Conservation (phyloP, 75 land plant species). For the Adiantum capillusveneris region DNA sequence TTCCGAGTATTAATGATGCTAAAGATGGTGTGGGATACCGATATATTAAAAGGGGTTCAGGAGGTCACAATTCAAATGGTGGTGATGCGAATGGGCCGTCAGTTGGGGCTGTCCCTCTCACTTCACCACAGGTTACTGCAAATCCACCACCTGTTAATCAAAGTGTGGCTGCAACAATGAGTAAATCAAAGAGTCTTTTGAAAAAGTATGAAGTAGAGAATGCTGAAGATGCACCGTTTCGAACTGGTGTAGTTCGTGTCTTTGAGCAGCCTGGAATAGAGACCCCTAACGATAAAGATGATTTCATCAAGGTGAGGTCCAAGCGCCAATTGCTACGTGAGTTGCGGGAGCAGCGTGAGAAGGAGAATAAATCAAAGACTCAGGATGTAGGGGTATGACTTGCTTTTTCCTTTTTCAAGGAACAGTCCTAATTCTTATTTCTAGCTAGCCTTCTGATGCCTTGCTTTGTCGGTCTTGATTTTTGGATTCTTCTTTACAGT, state of each 20-base stretch:
- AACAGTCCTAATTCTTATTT: no score
- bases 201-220: constrained; percentile 41
- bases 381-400: constrained; percentile 45
- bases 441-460: no score
- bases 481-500: no score
- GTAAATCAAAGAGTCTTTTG: constrained; percentile 22
- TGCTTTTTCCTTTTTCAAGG: no score
- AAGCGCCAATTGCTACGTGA: constrained; percentile 69
- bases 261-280: constrained; percentile 82
- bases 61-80: no score
- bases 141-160: background rate
- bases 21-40: no score
- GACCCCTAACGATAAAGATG: constrained; percentile 70
- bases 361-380: constrained; percentile 76
- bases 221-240: constrained; percentile 50
- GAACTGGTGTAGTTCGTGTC: constrained; percentile 65
- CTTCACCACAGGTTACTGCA: background rate
- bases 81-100: no score
- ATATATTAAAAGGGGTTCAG: no score
- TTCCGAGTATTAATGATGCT: no score
- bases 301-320: constrained; percentile 93
- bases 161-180: background rate
- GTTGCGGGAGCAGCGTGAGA: constrained; percentile 70
- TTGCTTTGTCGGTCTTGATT: no score
- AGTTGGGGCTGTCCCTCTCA: background rate